Base-by-base conservation (phyloP, 2,329 filamentous ascomycete genomes). In the Paecilomyces formosus region DNA sequence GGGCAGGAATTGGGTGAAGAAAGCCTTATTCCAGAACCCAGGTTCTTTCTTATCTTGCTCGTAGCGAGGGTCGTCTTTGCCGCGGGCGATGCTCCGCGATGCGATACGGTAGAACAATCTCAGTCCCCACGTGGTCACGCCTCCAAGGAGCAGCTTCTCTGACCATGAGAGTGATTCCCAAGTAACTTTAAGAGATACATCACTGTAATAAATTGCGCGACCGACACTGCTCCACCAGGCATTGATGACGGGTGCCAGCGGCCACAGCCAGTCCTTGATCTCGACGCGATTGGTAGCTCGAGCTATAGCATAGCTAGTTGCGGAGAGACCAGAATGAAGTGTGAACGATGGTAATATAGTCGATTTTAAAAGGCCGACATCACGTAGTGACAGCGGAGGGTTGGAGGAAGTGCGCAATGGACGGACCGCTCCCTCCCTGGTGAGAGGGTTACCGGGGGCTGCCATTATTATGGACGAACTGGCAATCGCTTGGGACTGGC, bases 211-310 rank as follows among this genome's bases (percentile, higher is more conserved):
- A 11, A 83, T 72, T 4, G 78, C 79, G n/a, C 76, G 74, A 13
- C 83, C 82, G 50, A 86, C 70, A 22, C 83, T 82, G 57, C 77
- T 80, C 80, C 82, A 85, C 84, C 83, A 86, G 6, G 82, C 82
- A 65, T 84, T 85, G 58, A 76, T 68, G 9, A 85, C 78, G 64
- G 81, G 81, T 2, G 75, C 80, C 3, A 76, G 71, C 0, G 82
- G 81, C 82, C 83, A 85, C 5, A 83, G 70, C 75, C 79, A 83
- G 66, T 87, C 83, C 64, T 86, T 87, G n/a, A 78, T 73, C 58
- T 86, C 83, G 9, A 82, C 77, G n/a, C 78, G 76, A 64, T 84
- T 70, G 7, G 81, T 83, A 55, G 79, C 76, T 24, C 81, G 75
- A 0, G 80, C 80, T 30, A 78, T 73, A 8, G 76, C 76, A 64